These are phyloP conservation scores for Rutidosis leptorrhynchoides DNA, from an alignment of 129 eudicot species.

Conservation along the genomic window DNA sequence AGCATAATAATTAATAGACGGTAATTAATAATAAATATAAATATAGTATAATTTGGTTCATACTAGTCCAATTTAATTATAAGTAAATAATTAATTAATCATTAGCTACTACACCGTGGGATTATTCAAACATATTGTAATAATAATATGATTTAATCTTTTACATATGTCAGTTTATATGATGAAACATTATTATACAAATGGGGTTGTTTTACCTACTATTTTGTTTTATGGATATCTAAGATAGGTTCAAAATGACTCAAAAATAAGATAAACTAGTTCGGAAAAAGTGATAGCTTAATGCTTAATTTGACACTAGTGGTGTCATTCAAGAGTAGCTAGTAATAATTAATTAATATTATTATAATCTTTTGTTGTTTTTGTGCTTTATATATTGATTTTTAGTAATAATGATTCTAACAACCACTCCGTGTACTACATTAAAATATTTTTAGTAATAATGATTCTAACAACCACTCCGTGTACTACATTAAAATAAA, in stretches of 20 bases:
- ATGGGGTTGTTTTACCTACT: not conserved
- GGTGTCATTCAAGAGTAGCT: not conserved
- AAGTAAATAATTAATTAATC: not conserved
- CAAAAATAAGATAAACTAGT: not conserved
- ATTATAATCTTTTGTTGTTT: not conserved
- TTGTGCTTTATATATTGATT: not conserved
- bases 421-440: not conserved
- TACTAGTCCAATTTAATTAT: not conserved
- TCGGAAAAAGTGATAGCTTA: not conserved
- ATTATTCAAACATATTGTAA: not conserved
- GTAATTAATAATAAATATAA: no score
- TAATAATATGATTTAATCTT: no score
- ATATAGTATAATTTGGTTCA: not conserved
- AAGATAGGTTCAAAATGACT: no score
- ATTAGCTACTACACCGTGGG: not conserved
- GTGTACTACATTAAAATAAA: not conserved
- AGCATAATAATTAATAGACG: no score
- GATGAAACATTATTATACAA: no score
- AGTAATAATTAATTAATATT: not conserved
- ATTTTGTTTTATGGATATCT: no score
- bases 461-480: constrained; percentile 13
- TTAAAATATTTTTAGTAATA: no score
- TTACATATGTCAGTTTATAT: no score
- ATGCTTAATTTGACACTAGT: no score
- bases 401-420: constrained; percentile 10